phyloP scores from a whole-genome alignment of 352 stramenopile species.

The Globisporangium solare region DNA sequence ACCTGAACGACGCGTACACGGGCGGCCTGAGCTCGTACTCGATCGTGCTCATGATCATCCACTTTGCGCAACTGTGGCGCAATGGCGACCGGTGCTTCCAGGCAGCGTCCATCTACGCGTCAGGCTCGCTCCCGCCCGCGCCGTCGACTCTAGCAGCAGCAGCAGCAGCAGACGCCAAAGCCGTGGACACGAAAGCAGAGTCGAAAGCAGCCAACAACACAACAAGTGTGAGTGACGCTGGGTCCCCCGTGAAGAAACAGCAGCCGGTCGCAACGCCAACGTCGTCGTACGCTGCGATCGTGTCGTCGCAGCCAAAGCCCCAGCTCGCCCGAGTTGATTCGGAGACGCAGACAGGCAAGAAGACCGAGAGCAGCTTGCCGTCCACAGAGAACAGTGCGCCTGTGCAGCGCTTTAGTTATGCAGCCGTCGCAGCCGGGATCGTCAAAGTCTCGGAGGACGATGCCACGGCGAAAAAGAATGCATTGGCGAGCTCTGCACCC shows the following conservation, averaged over 20 bases:
- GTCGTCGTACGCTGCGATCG: conserved; percentile 63
- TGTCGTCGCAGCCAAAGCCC: conserved; percentile 27
- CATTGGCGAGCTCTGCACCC: not conserved
- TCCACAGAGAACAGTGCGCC: conserved; percentile 3
- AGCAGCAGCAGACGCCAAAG: conserved; percentile 15
- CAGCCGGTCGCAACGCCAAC: conserved; percentile 8
- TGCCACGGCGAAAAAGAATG: not conserved
- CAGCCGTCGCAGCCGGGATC: conserved; percentile 62
- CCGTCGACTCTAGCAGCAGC: conserved; percentile 24
- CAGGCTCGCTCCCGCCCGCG: conserved; percentile 37
- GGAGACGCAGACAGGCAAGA: conserved; percentile 16
- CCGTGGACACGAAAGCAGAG: conserved; percentile 9
- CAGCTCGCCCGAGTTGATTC: conserved; percentile 25
- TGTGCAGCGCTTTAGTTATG: conserved; percentile 60
- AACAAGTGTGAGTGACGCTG: conserved; percentile 6
- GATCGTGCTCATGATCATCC: conserved; percentile 90
- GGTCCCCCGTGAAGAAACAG: conserved; percentile 8
- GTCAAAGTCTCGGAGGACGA: conserved; percentile 29
- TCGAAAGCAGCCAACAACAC: conserved; percentile 9
- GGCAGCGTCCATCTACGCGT: conserved; percentile 61
- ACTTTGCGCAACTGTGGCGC: conserved; percentile 74
- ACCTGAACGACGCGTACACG: conserved; percentile 90
- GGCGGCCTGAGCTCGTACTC: conserved; percentile 90
- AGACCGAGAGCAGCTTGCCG: conserved; percentile 1
- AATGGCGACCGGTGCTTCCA: conserved; percentile 48